Evolutionary conservation across 768 basidiomycete species (phyloP).

Genomic region (Xerocomus spinulosus): DNA sequence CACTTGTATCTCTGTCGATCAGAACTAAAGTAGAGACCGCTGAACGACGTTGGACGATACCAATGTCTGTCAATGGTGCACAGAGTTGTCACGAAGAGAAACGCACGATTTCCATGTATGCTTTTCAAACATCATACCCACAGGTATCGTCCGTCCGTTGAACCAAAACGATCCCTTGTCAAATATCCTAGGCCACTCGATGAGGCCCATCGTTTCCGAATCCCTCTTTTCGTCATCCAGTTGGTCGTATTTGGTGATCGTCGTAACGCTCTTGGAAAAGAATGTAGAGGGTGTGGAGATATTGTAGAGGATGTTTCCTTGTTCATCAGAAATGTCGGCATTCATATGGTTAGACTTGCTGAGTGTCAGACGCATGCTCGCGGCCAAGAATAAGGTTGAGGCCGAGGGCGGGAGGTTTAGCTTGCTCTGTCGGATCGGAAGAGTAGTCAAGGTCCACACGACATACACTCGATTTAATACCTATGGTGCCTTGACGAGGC

Average conservation of each 20-base stretch:
- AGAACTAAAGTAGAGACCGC: slow-evolving; percentile 22
- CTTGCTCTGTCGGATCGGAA: too few species aligned
- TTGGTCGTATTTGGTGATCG: slow-evolving; percentile 2
- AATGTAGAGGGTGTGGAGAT: slow-evolving; percentile 2
- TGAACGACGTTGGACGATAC: too few species aligned
- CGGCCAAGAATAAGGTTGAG: too few species aligned
- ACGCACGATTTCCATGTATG: background rate
- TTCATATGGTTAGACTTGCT: slow-evolving; percentile 16
- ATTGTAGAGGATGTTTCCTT: slow-evolving; percentile 6
- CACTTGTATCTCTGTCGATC: slow-evolving; percentile 27
- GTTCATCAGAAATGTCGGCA: slow-evolving; percentile 11
- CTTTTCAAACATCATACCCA: background rate
- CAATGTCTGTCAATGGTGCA: background rate
- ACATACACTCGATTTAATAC: too few species aligned
- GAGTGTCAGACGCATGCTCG: slow-evolving; percentile 19
- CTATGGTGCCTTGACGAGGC: too few species aligned
- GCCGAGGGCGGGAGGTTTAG: too few species aligned
- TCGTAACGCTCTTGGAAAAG: background rate
- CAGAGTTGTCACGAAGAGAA: too few species aligned
- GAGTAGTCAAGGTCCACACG: too few species aligned
- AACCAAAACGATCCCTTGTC: background rate
- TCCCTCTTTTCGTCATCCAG: background rate
- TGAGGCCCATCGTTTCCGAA: slow-evolving; percentile 1
- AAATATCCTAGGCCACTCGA: slow-evolving; percentile 5
- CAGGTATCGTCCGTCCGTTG: background rate